Evolutionary conservation across 2,329 filamentous ascomycete species (phyloP).

Genomic region (Trichoderma harzianum): DNA sequence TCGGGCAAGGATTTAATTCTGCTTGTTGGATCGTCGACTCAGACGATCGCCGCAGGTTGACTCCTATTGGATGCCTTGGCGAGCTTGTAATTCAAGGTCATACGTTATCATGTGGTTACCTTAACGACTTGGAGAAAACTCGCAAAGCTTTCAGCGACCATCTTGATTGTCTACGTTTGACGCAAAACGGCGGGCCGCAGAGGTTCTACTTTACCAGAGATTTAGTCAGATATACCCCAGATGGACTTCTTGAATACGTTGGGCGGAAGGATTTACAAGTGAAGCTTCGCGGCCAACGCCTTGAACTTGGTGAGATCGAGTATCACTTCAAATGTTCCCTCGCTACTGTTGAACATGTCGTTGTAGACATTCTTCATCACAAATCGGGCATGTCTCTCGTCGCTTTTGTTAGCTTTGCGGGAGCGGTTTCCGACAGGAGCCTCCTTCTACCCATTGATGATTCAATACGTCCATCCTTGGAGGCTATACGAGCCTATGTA

Average conservation of each 20-base stretch:
- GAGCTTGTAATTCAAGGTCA: constrained; percentile 40
- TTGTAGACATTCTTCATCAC: constrained; percentile 7
- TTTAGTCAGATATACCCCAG: constrained; percentile 2
- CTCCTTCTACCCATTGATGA: background rate
- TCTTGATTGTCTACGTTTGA: background rate
- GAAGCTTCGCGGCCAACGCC: constrained; percentile 14
- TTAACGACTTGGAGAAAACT: constrained; percentile 39
- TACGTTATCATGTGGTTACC: constrained; percentile 46
- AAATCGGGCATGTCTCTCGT: background rate
- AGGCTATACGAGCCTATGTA: background rate
- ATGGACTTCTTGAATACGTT: constrained; percentile 11
- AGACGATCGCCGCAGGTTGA: constrained; percentile 21
- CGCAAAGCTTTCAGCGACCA: constrained; percentile 47
- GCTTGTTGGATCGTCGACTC: constrained; percentile 24
- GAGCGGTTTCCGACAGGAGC: background rate
- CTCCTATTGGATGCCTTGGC: constrained; percentile 26
- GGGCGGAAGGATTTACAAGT: constrained; percentile 11
- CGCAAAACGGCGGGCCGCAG: background rate
- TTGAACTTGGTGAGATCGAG: constrained; percentile 15
- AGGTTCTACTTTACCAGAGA: constrained; percentile 20
- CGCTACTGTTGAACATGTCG: background rate
- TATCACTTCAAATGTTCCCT: constrained; percentile 8
- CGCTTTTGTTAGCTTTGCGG: constrained; percentile 2
- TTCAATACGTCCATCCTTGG: background rate
- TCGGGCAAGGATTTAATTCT: constrained; percentile 14